Conservation (phyloP, 164 flowering plant genomes). For the Akebia trifoliata region DNA sequence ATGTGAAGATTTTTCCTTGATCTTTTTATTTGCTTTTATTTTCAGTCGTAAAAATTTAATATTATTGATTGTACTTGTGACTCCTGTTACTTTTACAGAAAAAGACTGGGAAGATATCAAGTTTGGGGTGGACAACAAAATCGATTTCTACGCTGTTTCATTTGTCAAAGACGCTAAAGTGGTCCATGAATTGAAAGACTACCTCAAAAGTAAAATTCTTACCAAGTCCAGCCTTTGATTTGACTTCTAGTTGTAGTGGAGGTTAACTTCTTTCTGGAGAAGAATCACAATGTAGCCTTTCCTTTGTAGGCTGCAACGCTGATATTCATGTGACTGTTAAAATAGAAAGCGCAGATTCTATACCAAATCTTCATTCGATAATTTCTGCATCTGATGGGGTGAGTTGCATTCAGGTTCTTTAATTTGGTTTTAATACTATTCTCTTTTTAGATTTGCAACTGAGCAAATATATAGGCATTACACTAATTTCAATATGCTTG, state of each 20-base stretch:
- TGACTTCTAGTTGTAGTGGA: conserved; percentile 3
- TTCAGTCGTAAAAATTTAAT: not conserved
- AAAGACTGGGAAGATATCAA: conserved; percentile 99
- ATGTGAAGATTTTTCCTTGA: not conserved
- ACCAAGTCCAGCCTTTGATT: not conserved
- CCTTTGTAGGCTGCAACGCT: conserved; percentile 58
- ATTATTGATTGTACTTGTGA: not conserved
- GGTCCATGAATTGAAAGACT: conserved; percentile 86
- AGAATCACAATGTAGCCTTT: not conserved
- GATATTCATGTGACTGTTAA: conserved; percentile 85
- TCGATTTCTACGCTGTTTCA: conserved; percentile 97
- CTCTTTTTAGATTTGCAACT: too few species aligned
- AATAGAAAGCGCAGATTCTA: conserved; percentile 98
- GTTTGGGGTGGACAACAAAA: conserved; percentile 94
- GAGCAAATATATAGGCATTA: too few species aligned
- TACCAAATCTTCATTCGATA: conserved; percentile 86
- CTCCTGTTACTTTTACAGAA: conserved; percentile 40
- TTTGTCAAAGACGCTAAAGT: conserved; percentile 98
- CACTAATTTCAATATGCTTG: too few species aligned
- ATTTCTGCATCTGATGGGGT: conserved; percentile 97
- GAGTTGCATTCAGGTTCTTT: conserved; percentile 16
- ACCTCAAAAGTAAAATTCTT: conserved; percentile 65
- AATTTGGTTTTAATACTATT: too few species aligned
- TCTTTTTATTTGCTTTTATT: not conserved
- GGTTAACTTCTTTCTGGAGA: conserved; percentile 4